Conservation (phyloP, 1,284 basidiomycete genomes). For the Malassezia restricta region DNA sequence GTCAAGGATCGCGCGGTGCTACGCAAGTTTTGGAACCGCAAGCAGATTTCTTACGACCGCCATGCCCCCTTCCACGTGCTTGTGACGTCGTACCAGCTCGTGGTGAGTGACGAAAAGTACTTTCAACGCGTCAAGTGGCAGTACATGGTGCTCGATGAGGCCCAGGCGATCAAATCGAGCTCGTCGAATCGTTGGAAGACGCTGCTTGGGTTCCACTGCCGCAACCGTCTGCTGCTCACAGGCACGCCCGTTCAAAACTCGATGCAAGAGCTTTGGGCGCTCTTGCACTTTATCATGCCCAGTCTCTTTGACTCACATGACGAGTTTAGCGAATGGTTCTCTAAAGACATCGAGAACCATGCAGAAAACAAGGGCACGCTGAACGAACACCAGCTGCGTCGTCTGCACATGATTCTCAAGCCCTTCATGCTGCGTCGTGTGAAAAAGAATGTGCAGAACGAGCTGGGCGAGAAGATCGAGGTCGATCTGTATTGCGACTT, state of each 20-base stretch:
- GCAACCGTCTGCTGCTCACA: slow-evolving; percentile 85
- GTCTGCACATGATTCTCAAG: slow-evolving; percentile 97
- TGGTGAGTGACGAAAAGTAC: slow-evolving; percentile 95
- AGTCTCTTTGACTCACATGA: slow-evolving; percentile 97
- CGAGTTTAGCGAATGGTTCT: slow-evolving; percentile 99
- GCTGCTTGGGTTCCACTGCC: slow-evolving; percentile 83
- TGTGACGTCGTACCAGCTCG: slow-evolving; percentile 93
- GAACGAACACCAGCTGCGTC: slow-evolving; percentile 87
- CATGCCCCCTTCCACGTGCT: slow-evolving; percentile 94
- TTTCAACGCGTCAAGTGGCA: slow-evolving; percentile 98
- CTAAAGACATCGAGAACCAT: slow-evolving; percentile 89
- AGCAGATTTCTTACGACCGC: slow-evolving; percentile 86
- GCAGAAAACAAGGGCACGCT: slow-evolving; percentile 69
- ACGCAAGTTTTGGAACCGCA: slow-evolving; percentile 96
- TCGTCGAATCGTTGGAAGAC: slow-evolving; percentile 97
- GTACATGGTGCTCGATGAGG: slow-evolving; percentile 98
- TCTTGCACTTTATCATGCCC: slow-evolving; percentile 99
- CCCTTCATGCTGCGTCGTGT: slow-evolving; percentile 97
- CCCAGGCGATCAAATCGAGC: slow-evolving; percentile 98
- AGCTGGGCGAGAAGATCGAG: slow-evolving; percentile 99
- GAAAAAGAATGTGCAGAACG: slow-evolving; percentile 97
- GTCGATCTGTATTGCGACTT: slow-evolving; percentile 89
- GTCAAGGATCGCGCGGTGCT: slow-evolving; percentile 89
- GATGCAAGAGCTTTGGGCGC: slow-evolving; percentile 99
- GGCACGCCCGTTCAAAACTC: slow-evolving; percentile 99